phyloP scores from a whole-genome alignment of 176 grass and related monocot genomes.

The Stipa capillata region DNA sequence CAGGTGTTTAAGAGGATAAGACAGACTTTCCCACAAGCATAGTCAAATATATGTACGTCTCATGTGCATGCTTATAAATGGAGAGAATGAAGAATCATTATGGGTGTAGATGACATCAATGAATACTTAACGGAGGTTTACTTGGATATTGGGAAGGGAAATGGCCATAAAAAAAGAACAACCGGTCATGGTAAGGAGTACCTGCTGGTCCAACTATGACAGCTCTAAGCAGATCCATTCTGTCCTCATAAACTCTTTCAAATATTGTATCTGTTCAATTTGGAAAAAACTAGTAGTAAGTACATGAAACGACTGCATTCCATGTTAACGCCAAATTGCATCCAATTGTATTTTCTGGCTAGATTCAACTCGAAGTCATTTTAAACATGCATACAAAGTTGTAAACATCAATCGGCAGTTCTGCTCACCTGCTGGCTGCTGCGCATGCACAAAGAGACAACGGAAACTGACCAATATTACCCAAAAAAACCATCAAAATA shows the following conservation, averaged over 20 bases:
- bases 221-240: slow-evolving; percentile 83
- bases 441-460: background rate
- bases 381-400: background rate
- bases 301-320: background rate
- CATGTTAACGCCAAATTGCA: background rate
- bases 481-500: background rate
- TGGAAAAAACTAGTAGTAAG: slow-evolving; percentile 9
- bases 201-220: slow-evolving; percentile 71
- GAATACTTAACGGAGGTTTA: slow-evolving; percentile 51
- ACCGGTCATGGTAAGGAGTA: slow-evolving; percentile 78
- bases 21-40: slow-evolving; percentile 62
- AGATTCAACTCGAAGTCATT: background rate
- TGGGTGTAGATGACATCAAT: slow-evolving; percentile 3
- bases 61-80: background rate
- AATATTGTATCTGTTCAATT: slow-evolving; percentile 64
- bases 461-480: background rate
- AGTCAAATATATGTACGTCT: background rate
- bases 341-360: background rate
- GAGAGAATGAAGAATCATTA: slow-evolving; percentile 1
- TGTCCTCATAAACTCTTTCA: slow-evolving; percentile 78
- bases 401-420: background rate
- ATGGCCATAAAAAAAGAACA: slow-evolving; percentile 77
- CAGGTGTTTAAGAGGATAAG: slow-evolving; percentile 88
- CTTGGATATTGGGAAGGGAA: slow-evolving; percentile 69
- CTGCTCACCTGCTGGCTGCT: background rate